Evolutionary conservation across 2,329 filamentous ascomycete genomes (phyloP).

Genomic region (Rhynchosporium secalis): DNA sequence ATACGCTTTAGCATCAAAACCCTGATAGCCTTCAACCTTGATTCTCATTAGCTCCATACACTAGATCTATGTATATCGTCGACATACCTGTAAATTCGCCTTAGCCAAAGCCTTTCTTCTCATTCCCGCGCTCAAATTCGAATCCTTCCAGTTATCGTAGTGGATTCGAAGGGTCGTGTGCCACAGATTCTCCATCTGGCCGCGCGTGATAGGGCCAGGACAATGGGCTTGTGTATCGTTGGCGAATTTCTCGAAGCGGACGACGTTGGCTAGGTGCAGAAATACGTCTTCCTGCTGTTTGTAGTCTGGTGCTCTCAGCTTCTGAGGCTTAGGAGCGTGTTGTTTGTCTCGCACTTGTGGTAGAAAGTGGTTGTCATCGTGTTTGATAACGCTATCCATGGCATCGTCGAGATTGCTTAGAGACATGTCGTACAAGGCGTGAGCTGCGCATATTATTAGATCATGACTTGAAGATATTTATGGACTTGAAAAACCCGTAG

Average conservation of each 20-base stretch:
- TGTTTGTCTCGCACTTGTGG: background rate
- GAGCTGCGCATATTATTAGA: background rate
- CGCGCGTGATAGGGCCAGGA: background rate
- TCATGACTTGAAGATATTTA: background rate
- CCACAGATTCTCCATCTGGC: background rate
- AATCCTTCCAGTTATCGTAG: background rate
- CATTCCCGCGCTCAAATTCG: background rate
- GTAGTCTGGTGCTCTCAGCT: background rate
- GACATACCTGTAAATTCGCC: background rate
- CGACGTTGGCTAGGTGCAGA: background rate
- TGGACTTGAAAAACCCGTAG: background rate
- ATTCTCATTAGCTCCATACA: background rate
- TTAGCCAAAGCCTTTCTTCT: background rate
- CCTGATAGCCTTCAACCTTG: background rate
- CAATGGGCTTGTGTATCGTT: background rate
- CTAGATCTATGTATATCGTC: background rate
- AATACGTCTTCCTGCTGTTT: background rate
- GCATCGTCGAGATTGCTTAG: background rate
- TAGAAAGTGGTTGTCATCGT: background rate
- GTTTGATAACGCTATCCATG: background rate
- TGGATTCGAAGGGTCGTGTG: background rate
- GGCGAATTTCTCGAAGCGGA: constrained; percentile 5
- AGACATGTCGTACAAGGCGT: background rate
- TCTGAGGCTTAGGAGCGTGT: background rate
- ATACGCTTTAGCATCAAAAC: background rate